These are phyloP conservation scores for Alternaria triticimaculans DNA, from an alignment of 2,329 filamentous ascomycete species.

Conservation along the genomic window DNA sequence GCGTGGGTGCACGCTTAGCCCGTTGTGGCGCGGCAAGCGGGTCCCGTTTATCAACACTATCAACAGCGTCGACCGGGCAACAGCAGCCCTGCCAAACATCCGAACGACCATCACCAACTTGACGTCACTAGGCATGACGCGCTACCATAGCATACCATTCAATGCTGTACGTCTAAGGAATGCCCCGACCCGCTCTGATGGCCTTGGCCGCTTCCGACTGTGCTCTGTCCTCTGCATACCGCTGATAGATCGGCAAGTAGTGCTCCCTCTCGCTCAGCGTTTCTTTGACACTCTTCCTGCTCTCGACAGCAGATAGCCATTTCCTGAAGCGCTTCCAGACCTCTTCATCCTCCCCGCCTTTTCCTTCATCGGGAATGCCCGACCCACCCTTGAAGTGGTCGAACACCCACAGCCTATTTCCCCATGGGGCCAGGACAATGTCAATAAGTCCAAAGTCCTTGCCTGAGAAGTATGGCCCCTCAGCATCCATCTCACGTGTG, in stretches of 20 bases:
- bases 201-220: slow-evolving; percentile 58
- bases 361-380: slow-evolving; percentile 57
- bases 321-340: slow-evolving; percentile 70
- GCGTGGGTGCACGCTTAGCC: slow-evolving; percentile 18
- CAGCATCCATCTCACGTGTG: slow-evolving; percentile 64
- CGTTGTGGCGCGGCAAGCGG: slow-evolving; percentile 16
- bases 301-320: slow-evolving; percentile 67
- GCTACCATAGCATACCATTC: not conserved
- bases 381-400: slow-evolving; percentile 73
- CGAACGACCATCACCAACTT: not conserved
- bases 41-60: slow-evolving; percentile 14
- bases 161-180: slow-evolving; percentile 58
- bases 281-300: slow-evolving; percentile 67
- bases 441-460: slow-evolving; percentile 70
- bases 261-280: slow-evolving; percentile 72
- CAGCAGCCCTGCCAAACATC: slow-evolving; percentile 6
- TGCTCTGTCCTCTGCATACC: slow-evolving; percentile 56
- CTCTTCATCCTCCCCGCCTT: slow-evolving; percentile 60
- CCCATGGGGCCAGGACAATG: slow-evolving; percentile 75
- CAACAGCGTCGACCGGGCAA: slow-evolving; percentile 17
- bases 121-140: slow-evolving; percentile 7
- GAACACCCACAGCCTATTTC: slow-evolving; percentile 73
- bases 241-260: slow-evolving; percentile 71
- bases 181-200: slow-evolving; percentile 63
- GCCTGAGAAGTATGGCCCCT: slow-evolving; percentile 73